Evolutionary conservation across 176 grass and related monocot species (phyloP), one percentile per base, ranked within the genome.

Genomic region (Oryza glumipatula): DNA sequence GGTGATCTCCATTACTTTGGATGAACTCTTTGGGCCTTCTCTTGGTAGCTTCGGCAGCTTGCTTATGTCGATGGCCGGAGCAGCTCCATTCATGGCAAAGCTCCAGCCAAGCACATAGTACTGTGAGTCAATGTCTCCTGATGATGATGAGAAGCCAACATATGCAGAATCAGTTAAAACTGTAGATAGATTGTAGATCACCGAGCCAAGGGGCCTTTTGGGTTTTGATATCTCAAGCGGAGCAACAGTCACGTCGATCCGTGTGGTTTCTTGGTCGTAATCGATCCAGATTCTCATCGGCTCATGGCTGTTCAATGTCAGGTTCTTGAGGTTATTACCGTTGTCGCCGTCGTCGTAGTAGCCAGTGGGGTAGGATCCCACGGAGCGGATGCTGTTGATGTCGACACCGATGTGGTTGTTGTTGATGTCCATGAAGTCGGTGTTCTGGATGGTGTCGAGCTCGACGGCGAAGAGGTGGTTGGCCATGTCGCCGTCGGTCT

Each of bases 51-150:
- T 41, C 17, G 73, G 64, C 1, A 77, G 47, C 11, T 43, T 38
- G 3, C 5, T 15, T 14, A 6, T 22, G 26, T 76, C 17, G 26
- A 84, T 72, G 9, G 24, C 10, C 39, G 9, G 41, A 4, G 82
- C 82, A 9, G 9, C 8, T 4, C 73, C n/a, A 3, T 68, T 52
- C 15, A 68, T 26, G 26, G 14, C 76, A 10, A 77, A 76, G 64
- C 82, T 77, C 84, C 84, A 86, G 9, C 76, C 84, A 12, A 86
- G 51, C 12, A 86, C 19, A 9, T 68, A 76, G 16, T 84, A 73
- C 17, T 26, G 28, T 5, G 48, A 16, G 6, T 44, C 41, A 9
- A 44, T 44, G 9, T 9, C 41, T 44, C 41, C 41, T 44, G 7
- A 9, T 44, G 70, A 33, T 0, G 68, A 26, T 9, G 80, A 74